Percentiles rank a stretch among this genome's conserved stretches.
Conservation (phyloP, 2,329 filamentous ascomycete species). For the Periconia sp. region DNA sequence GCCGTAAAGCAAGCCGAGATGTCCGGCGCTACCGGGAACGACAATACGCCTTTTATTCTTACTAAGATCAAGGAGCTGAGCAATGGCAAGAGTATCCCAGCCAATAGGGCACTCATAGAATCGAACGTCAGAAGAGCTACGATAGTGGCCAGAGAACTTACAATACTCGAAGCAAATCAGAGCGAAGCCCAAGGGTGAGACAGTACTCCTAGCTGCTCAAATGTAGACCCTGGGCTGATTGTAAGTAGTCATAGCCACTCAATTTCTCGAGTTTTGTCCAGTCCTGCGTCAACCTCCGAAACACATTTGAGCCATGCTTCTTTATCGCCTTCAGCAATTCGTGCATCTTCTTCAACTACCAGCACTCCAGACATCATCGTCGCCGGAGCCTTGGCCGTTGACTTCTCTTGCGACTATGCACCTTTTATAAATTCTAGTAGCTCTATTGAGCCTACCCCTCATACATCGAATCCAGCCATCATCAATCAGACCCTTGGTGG, state of each 20-base stretch:
- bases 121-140: slow-evolving; percentile 71
- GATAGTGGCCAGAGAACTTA: slow-evolving; percentile 67
- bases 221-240: slow-evolving; percentile 42
- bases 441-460: slow-evolving; percentile 58
- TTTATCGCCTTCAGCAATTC: slow-evolving; percentile 14
- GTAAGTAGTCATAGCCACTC: slow-evolving; percentile 43
- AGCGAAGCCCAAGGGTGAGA: slow-evolving; percentile 45
- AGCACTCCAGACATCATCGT: slow-evolving; percentile 71
- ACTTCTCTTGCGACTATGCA: slow-evolving; percentile 81
- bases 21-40: slow-evolving; percentile 66
- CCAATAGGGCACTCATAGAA: slow-evolving; percentile 75
- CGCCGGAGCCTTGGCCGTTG: slow-evolving; percentile 87
- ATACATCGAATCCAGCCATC: slow-evolving; percentile 84
- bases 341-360: slow-evolving; percentile 13
- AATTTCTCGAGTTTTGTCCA: slow-evolving; percentile 28
- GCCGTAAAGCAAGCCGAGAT: slow-evolving; percentile 45
- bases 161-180: slow-evolving; percentile 56
- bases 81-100: slow-evolving; percentile 70
- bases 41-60: slow-evolving; percentile 86
- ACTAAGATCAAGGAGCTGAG: slow-evolving; percentile 80
- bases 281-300: slow-evolving; percentile 16
- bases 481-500: slow-evolving; percentile 88
- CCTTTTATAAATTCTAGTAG: slow-evolving; percentile 50
- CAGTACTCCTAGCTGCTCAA: slow-evolving; percentile 36
- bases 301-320: slow-evolving; percentile 20